Evolutionary conservation across 2,329 filamentous ascomycete genomes (phyloP), one percentile per base, ranked within the genome.

Genomic region (Dendryphion nanum): DNA sequence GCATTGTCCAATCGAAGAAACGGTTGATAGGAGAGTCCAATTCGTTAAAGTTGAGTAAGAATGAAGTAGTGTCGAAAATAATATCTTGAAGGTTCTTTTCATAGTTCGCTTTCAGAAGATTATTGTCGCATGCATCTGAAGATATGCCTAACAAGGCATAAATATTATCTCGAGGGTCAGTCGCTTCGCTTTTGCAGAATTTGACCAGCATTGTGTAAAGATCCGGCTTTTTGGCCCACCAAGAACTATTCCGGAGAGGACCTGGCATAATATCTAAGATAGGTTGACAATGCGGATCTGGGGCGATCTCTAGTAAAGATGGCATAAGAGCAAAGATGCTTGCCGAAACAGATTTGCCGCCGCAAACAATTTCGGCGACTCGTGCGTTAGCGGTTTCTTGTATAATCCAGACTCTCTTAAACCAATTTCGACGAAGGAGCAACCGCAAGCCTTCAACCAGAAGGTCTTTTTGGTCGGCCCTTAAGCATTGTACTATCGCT

Each of bases 241-340:
- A 58, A 5, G 53, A 51, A 5, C 18, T 8, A 20, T 40, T 30
- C 7, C 45, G 23, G 3, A 39, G 30, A 1, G 33, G 34, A 0
- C 48, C 48, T 15, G 52, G 48, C 50, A 57, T 54, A 10, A 57
- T 48, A 15, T 54, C 48, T 10, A 55, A 23, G 2, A 57, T 34
- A 16, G 53, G 37, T 36, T 50, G 44, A 8, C 46, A 48, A 14
- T 50, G 44, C 3, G 26, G 7, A 2, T 23, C 18, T 24, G 37
- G 41, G 8, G 10, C 5, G 0, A 45, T 7, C 3, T 21, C 19
- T 3, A 52, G 12, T 4, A 51, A 8, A 0, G 12, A 30, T 12
- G 45, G 43, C 3, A 35, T 30, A 3, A 49, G 19, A 6, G 44
- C 41, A 30, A 57, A 50, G 19, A 43, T 38, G 0, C 40, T 31